phyloP scores from a whole-genome alignment of 148 eudicot genomes.

The Rhododendron williamsianum region DNA sequence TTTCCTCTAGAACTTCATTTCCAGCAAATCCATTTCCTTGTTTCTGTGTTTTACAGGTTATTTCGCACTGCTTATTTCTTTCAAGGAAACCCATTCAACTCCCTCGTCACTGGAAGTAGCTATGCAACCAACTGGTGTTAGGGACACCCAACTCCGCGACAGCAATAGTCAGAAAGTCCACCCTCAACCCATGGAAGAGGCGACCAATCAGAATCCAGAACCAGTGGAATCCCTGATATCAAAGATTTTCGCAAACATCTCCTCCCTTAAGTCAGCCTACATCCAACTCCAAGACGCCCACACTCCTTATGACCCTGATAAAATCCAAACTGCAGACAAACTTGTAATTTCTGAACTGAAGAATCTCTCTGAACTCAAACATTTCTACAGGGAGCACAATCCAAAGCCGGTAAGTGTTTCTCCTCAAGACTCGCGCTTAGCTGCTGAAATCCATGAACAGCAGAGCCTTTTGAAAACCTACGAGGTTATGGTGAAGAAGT shows the following conservation, averaged over 20 bases:
- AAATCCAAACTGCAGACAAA: constrained; percentile 92
- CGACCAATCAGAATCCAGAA: constrained; percentile 66
- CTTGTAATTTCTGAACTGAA: constrained; percentile 87
- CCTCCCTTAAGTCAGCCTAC: constrained; percentile 85
- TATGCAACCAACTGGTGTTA: constrained; percentile 90
- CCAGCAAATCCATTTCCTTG: neutral
- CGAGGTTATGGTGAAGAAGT: constrained; percentile 95
- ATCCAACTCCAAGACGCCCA: constrained; percentile 92
- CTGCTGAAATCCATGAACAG: constrained; percentile 97
- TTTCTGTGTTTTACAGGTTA: constrained; percentile 23
- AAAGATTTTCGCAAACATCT: constrained; percentile 62
- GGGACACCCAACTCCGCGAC: constrained; percentile 77
- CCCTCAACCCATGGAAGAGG: constrained; percentile 98
- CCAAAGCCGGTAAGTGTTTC: constrained; percentile 74
- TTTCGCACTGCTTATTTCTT: constrained; percentile 12
- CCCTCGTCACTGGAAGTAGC: constrained; percentile 37
- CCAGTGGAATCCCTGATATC: constrained; percentile 80
- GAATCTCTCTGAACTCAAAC: constrained; percentile 85
- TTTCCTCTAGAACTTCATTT: neutral
- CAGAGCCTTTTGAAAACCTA: constrained; percentile 89
- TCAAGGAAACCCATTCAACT: constrained; percentile 23
- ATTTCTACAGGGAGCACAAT: constrained; percentile 82
- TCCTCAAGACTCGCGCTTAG: constrained; percentile 91
- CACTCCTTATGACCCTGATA: constrained; percentile 95
- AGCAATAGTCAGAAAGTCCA: constrained; percentile 94